Percentiles rank a stretch among this genome's conserved stretches.
These are phyloP conservation scores for Neofusicoccum sp. DNA, from an alignment of 2,329 filamentous ascomycete genomes.

Conservation along the genomic window DNA sequence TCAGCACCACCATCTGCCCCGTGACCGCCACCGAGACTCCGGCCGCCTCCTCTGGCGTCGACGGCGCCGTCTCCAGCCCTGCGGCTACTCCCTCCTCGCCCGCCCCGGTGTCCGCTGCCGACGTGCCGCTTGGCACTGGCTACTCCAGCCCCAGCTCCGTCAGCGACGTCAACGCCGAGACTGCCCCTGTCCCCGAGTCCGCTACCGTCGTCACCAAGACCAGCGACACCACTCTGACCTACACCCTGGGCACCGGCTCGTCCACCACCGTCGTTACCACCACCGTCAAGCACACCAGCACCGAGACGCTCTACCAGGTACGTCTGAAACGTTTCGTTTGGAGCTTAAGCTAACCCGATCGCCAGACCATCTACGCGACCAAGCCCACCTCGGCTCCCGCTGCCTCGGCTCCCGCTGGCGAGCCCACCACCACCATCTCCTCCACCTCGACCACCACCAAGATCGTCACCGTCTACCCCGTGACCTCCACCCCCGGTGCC, in stretches of 20 bases:
- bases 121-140: slow-evolving; percentile 24
- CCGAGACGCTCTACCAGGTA: slow-evolving; percentile 25
- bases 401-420: slow-evolving; percentile 13
- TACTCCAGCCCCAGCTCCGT: slow-evolving; percentile 4
- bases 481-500: slow-evolving; percentile 19
- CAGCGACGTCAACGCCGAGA: slow-evolving; percentile 2
- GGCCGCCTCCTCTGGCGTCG: slow-evolving; percentile 6
- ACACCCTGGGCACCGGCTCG: slow-evolving; percentile 41
- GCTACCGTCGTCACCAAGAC: slow-evolving; percentile 15
- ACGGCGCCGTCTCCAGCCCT: neutral
- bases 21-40: slow-evolving; percentile 30
- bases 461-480: slow-evolving; percentile 34
- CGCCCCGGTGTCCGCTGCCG: slow-evolving; percentile 16
- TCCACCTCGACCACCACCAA: slow-evolving; percentile 36
- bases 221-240: slow-evolving; percentile 21
- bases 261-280: slow-evolving; percentile 47
- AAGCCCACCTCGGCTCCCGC: slow-evolving; percentile 21
- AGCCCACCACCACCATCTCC: slow-evolving; percentile 30
- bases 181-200: slow-evolving; percentile 17
- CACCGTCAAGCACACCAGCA: slow-evolving; percentile 43
- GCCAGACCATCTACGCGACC: slow-evolving; percentile 26
- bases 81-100: slow-evolving; percentile 12
- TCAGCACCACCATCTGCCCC: slow-evolving; percentile 45
- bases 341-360: neutral
- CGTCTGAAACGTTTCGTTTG: neutral